phyloP scores from a whole-genome alignment of 345 rosid species.

The Aquilaria yunnanensis region DNA sequence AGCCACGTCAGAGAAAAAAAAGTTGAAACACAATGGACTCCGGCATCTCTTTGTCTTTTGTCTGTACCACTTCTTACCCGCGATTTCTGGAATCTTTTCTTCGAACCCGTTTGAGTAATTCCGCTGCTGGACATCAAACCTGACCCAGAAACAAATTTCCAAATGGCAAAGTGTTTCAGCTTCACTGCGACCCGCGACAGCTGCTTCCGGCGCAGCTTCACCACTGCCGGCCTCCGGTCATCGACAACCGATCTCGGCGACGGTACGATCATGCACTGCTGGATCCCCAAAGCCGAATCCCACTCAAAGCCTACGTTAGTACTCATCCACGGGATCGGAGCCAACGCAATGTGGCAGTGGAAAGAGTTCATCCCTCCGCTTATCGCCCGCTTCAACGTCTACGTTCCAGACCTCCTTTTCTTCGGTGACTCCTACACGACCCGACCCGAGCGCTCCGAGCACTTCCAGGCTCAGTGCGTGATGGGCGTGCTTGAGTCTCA shows the following conservation, averaged over 20 bases:
- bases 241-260: conserved; percentile 68
- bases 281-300: conserved; percentile 54
- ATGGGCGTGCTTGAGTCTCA: conserved; percentile 44
- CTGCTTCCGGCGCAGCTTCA: conserved; percentile 64
- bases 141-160: too few relatives aligned
- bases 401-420: conserved; percentile 83
- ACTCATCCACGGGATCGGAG: conserved; percentile 86
- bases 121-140: too few relatives aligned
- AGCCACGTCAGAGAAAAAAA: too few relatives aligned
- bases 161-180: conserved; percentile 64
- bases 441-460: conserved; percentile 57
- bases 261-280: conserved; percentile 81
- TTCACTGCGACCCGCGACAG: conserved; percentile 46
- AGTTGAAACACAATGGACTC: too few relatives aligned
- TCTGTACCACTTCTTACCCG: too few relatives aligned
- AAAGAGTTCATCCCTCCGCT: conserved; percentile 43
- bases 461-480: conserved; percentile 72
- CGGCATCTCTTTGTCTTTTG: too few relatives aligned
- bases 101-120: too few relatives aligned
- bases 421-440: conserved; percentile 87
- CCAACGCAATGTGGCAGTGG: conserved; percentile 99
- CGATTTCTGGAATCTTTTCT: too few relatives aligned
- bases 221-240: conserved; percentile 63
- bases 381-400: conserved; percentile 62
- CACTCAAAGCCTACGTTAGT: conserved; percentile 45